These are phyloP conservation scores for Hymenoscyphus fraxineus DNA, from an alignment of 2,329 filamentous ascomycete species.

Conservation along the genomic window DNA sequence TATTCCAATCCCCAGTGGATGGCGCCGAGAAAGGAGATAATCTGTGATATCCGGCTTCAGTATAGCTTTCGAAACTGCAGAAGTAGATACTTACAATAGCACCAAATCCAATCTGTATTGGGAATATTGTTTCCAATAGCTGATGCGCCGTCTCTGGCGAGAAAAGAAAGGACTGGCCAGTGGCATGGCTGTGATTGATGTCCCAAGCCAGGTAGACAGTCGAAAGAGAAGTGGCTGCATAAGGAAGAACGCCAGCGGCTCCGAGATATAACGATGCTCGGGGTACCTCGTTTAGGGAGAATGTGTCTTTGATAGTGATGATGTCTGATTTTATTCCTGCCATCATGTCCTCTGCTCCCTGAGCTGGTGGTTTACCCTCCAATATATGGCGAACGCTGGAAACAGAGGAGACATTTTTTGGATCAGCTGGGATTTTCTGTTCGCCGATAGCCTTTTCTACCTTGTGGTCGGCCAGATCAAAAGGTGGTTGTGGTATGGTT, in stretches of 20 bases:
- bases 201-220: slow-evolving; percentile 82
- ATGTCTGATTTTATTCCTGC: slow-evolving; percentile 52
- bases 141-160: slow-evolving; percentile 65
- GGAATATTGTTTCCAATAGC: slow-evolving; percentile 72
- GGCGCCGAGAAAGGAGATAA: slow-evolving; percentile 89
- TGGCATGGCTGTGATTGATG: slow-evolving; percentile 63
- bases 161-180: slow-evolving; percentile 59
- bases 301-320: slow-evolving; percentile 65
- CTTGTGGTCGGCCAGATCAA: slow-evolving; percentile 49
- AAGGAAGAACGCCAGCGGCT: slow-evolving; percentile 77
- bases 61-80: not conserved
- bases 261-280: slow-evolving; percentile 65
- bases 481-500: slow-evolving; percentile 29
- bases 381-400: slow-evolving; percentile 54
- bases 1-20: slow-evolving; percentile 92
- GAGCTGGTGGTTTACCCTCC: slow-evolving; percentile 35
- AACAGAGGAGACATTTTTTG: slow-evolving; percentile 55
- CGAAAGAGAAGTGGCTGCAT: slow-evolving; percentile 76
- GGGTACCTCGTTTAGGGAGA: slow-evolving; percentile 61
- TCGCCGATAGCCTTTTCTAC: slow-evolving; percentile 52
- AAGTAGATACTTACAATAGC: slow-evolving; percentile 60
- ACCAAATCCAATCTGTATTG: slow-evolving; percentile 85
- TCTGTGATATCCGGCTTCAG: slow-evolving; percentile 43
- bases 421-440: slow-evolving; percentile 55
- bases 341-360: slow-evolving; percentile 48